Base-by-base conservation (phyloP, 2,329 filamentous ascomycete species). In the Trichophyton simii region DNA sequence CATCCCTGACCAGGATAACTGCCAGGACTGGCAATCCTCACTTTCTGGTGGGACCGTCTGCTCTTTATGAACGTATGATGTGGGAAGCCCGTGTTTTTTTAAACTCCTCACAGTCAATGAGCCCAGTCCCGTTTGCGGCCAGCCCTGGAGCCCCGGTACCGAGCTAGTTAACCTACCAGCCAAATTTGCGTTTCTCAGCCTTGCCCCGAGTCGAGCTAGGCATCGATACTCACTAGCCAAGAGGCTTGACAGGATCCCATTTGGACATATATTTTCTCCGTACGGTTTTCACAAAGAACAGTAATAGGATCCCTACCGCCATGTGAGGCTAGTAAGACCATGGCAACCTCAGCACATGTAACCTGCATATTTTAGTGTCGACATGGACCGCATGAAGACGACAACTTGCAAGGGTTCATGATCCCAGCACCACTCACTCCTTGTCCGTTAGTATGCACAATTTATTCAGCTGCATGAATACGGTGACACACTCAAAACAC, bases 381-480 rank as follows among this genome's bases (percentile, higher is more conserved):
- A 36, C 34, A 20, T 48, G 22, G 48, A 28, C 50, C 50, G 50
- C 50, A 55, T 55, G 15, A 55, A 34, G 25, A n/a, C 34, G 50
- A 28, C 50, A 18, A 15, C 25, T 55, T n/a, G 50, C 50, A 55
- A 55, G 50, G 50, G 28, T 55, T n/a, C 31, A 36, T 55, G 20
- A 25, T 20, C 48, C 48, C 28, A 52, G 48, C 22, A 25, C 48
- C 48, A 13, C 11, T 31, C 46, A 28, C 28, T 34, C 31, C 50
- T 28, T 55, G 50, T 55, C 50, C 50, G 18, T 9, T 55, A n/a
- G 18, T 8, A 54, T 54, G 25, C 11, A 54, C 11, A 36, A 55
- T 36, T 54, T 13, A 54, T 54, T 55, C 50, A 55, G 50, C 50
- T 55, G 50, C 50, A 55, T 55, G 50, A 9, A 55, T 55, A 55